phyloP scores from a whole-genome alignment of 768 basidiomycete species.

The Xerocomus potaroensis region DNA sequence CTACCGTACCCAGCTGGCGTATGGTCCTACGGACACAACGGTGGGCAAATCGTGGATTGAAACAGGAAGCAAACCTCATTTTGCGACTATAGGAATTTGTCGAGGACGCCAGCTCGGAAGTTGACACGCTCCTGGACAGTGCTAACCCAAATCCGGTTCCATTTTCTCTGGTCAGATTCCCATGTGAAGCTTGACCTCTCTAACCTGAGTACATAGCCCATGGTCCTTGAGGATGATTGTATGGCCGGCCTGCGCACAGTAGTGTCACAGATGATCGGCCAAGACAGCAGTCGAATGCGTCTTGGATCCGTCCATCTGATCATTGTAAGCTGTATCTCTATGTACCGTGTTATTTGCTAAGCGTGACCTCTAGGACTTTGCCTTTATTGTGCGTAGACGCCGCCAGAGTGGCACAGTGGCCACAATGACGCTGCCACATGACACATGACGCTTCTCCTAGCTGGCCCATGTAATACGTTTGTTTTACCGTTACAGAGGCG shows the following conservation, averaged over 20 bases:
- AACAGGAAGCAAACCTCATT: conserved; percentile 4
- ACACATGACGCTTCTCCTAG: background rate
- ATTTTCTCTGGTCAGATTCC: conserved; percentile 13
- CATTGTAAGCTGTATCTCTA: conserved; percentile 12
- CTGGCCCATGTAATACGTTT: background rate
- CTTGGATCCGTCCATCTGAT: conserved; percentile 19
- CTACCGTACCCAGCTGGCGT: conserved; percentile 7
- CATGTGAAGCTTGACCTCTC: background rate
- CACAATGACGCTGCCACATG: background rate
- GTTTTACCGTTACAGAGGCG: background rate
- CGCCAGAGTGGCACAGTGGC: background rate
- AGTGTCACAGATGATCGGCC: conserved; percentile 18
- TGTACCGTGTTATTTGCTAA: conserved; percentile 1
- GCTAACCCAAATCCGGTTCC: conserved; percentile 1
- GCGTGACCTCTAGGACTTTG: conserved; percentile 18
- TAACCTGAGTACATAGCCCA: conserved; percentile 11
- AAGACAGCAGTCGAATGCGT: conserved; percentile 6
- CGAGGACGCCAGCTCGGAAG: conserved; percentile 9
- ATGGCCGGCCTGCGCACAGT: conserved; percentile 17
- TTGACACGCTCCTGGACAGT: background rate
- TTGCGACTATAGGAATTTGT: conserved; percentile 9
- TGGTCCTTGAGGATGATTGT: conserved; percentile 18
- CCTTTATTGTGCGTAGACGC: conserved; percentile 14
- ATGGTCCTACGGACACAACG: conserved; percentile 1
- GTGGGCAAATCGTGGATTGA: conserved; percentile 3